Base-by-base conservation (phyloP, 352 stramenopile genomes). In the Phytophthora nicotianae region DNA sequence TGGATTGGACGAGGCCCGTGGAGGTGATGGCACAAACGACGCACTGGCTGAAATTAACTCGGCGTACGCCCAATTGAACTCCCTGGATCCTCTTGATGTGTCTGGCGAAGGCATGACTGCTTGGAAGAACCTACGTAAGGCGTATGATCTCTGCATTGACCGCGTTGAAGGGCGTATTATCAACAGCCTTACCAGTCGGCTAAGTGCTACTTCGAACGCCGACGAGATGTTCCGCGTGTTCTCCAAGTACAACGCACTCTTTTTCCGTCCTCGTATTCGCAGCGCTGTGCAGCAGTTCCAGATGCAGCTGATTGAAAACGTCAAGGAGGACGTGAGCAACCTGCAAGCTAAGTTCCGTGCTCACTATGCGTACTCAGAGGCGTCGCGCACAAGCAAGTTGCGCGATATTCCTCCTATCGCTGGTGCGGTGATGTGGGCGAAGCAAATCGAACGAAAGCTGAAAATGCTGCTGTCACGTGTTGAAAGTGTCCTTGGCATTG, bases 401-500 rank as follows among this genome's bases (percentile, higher is more conserved):
- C 87, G 97, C 46, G 98, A 99, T 54, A 98, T 99, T 33, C 98
- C 98, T 17, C 97, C 97, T 20, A 96, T 99, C 33, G 94, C 94
- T 32, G 97, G 97, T 24, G 98, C 98, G 47, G 98, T 99, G 41
- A 93, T 99, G 68, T 99, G 98, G 98, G 97, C 97, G 14, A 98
- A 98, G 66, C 98, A 99, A 77, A 99, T 99, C 77, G 97, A 99
- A 73, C 86, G 96, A n/a, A 98, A 99, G 72, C 75, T 99, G 13
- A 91, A 98, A 74, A 89, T 96, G 56, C 80, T 99, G 5, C 89
- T 99, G 48, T 86, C 92, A n/a, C 85, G 97, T 35, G 97, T 99
- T 62, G 90, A 98, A 60, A 96, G 98, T 68, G 97, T 99, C 16
- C 87, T 99, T 4, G 98, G 95, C 42, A 66, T 74, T 19, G 97